Evolutionary conservation across 1,284 basidiomycete species (phyloP).

Genomic region (Peniophora sp.): DNA sequence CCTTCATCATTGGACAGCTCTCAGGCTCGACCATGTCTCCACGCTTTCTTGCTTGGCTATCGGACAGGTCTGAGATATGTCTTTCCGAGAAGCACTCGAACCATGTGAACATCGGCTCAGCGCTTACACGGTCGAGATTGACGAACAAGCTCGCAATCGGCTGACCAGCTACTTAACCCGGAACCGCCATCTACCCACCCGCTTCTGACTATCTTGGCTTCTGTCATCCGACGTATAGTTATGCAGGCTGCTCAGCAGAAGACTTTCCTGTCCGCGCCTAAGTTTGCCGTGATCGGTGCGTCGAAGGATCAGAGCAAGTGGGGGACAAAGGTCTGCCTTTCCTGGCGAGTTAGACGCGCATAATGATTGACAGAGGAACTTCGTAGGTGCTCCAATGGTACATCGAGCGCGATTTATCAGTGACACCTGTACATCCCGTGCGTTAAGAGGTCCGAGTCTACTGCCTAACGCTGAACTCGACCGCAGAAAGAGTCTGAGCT

Average conservation of each 20-base stretch:
- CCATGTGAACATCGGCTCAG: too few relatives aligned
- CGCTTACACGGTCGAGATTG: too few relatives aligned
- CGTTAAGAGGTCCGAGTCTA: conserved; percentile 1
- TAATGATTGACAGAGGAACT: not conserved
- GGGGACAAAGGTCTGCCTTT: conserved; percentile 55
- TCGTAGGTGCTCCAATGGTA: conserved; percentile 71
- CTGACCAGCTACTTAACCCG: too few relatives aligned
- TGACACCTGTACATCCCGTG: conserved; percentile 68
- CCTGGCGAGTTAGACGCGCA: not conserved
- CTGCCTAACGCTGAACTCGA: conserved; percentile 28
- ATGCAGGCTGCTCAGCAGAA: conserved; percentile 32
- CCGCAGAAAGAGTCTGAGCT: conserved; percentile 55
- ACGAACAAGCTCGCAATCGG: too few relatives aligned
- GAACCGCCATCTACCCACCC: too few relatives aligned
- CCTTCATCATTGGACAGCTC: too few relatives aligned
- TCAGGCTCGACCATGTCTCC: too few relatives aligned
- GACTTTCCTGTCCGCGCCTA: conserved; percentile 51
- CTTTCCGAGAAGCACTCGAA: too few relatives aligned
- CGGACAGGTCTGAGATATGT: too few relatives aligned
- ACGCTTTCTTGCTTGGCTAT: too few relatives aligned
- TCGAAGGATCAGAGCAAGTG: conserved; percentile 71
- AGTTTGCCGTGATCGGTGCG: conserved; percentile 73
- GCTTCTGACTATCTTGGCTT: not conserved
- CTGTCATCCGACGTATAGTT: not conserved
- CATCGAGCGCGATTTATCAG: conserved; percentile 46